phyloP scores from a whole-genome alignment of 768 basidiomycete genomes.

The Boletus vinaceobasis region DNA sequence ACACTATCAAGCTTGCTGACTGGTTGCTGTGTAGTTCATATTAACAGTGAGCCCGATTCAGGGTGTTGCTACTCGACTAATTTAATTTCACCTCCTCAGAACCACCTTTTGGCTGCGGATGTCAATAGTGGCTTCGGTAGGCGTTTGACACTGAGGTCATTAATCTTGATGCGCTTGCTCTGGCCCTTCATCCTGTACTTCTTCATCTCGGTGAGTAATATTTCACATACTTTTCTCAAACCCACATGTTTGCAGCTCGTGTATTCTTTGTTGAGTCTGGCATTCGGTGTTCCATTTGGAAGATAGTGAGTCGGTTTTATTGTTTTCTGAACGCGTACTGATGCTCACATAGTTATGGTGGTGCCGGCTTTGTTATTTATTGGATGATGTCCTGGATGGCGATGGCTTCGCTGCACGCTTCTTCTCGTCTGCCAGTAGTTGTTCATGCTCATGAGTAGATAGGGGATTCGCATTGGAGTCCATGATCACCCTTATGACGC shows the following conservation, averaged over 20 bases:
- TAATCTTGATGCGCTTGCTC: constrained; percentile 40
- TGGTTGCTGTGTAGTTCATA: constrained; percentile 18
- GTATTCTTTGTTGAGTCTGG: constrained; percentile 56
- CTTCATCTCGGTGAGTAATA: constrained; percentile 35
- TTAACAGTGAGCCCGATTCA: constrained; percentile 20
- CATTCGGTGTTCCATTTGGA: constrained; percentile 55
- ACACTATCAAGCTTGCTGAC: constrained; percentile 1
- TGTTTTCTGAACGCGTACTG: not conserved
- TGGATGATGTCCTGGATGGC: constrained; percentile 64
- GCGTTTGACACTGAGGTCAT: constrained; percentile 35
- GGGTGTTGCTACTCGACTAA: not conserved
- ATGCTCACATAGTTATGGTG: constrained; percentile 39
- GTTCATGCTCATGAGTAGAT: not conserved
- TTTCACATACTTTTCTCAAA: not conserved
- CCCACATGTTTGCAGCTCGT: constrained; percentile 39
- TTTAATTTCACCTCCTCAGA: constrained; percentile 18
- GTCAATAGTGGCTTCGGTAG: constrained; percentile 37
- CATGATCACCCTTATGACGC: constrained; percentile 53
- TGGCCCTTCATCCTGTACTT: constrained; percentile 42
- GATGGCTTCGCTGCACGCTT: constrained; percentile 54
- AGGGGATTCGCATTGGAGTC: constrained; percentile 64
- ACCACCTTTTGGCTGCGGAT: constrained; percentile 33
- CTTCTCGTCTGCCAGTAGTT: not conserved
- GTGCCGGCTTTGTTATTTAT: constrained; percentile 56
- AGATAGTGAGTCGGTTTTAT: constrained; percentile 36